Base-by-base conservation (phyloP, 805 yeast species). In the Yamadazyma insecticola region DNA sequence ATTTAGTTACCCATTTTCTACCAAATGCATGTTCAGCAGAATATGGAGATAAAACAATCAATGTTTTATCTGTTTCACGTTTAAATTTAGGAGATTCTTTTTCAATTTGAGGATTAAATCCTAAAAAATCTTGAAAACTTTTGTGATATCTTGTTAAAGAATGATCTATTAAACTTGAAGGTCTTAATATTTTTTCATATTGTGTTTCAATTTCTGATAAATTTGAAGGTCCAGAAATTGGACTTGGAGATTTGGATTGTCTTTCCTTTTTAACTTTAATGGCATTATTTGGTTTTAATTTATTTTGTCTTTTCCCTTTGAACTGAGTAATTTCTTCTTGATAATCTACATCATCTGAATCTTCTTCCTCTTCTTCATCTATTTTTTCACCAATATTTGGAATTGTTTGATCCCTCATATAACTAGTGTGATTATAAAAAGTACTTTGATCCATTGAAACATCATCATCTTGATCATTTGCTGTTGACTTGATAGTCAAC, bases 1-100 rank as follows among this genome's bases (percentile, higher is more conserved):
- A 54, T 48, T 79, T 82, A 6, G 84, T 61, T 2, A 78, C 87
- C 95, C 95, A 85, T 17, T 63, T 62, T 22, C 95, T 67, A 4
- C 85, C 78, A 51, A 82, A 86, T 0, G 74, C 74, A 56, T 85
- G 95, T 39, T 76, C 72, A 19, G 81, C 63, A 1, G 87, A 76
- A 35, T 73, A 63, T 0, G 94, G 90, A 0, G 90, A 76, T 13
- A 85, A 53, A 4, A 85, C 62, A 5, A 84, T 62, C 23, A 79
- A 64, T 0, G 85, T 72, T 40, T 70, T 74, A 22, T 74, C 73
- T 2, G 45, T 36, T 10, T 55, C 60, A 10, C 44, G 41, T 13
- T 43, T 35, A 28, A 60, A 63, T 26, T 63, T 44, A 4, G 70
- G 69, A 12, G 67, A 59, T 28, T 65, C 69, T 13, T 46, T 47